Base-by-base conservation (phyloP, 164 flowering plant genomes). In the Vitis rotundifolia region DNA sequence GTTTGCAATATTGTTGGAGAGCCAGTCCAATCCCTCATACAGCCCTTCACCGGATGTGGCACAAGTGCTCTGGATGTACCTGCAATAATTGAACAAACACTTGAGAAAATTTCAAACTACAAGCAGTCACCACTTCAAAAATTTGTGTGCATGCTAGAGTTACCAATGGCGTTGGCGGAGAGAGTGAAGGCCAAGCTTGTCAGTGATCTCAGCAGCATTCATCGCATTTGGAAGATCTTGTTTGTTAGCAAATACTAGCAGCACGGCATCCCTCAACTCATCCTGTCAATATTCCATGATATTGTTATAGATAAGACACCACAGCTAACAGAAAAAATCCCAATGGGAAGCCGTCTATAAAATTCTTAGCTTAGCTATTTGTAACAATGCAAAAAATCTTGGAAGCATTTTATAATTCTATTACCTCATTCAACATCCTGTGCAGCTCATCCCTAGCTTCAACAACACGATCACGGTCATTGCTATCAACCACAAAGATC, bases 221-320 rank as follows among this genome's bases (percentile, higher is more conserved):
- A 91, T 91, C 58, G 93, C 96, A 78, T 90, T 88, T 37, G 92
- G 92, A 80, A 90, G 93, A 86, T 91, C 96, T 74, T 91, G 96
- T 67, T 91, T 91, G 86, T 91, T 91, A 11, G 96, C 96, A 73
- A 90, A 91, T n/a, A 90, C 95, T 55, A 90, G 86, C 78, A 90
- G 76, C 26, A 90, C 95, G 13, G 92, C 95, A 70, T 88, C 94
- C 72, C 91, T 81, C 84, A 88, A 78, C 76, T 88, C 92, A 74
- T 88, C 92, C 92, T 88, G 77, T 60, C 49, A 63, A 55, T 15
- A 37, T 37, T 37, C 5, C 44, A 37, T 37, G 44, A 37, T 37
- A 37, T 37, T 37, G 7, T 37, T 37, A 3, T 37, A 37, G 44
- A 37, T 37, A 37, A 37, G 44, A 37, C 6, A 37, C 7, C 0